These are phyloP conservation scores for Aegilops umbellulata DNA, from an alignment of 176 grass and related monocot species.

Conservation along the genomic window DNA sequence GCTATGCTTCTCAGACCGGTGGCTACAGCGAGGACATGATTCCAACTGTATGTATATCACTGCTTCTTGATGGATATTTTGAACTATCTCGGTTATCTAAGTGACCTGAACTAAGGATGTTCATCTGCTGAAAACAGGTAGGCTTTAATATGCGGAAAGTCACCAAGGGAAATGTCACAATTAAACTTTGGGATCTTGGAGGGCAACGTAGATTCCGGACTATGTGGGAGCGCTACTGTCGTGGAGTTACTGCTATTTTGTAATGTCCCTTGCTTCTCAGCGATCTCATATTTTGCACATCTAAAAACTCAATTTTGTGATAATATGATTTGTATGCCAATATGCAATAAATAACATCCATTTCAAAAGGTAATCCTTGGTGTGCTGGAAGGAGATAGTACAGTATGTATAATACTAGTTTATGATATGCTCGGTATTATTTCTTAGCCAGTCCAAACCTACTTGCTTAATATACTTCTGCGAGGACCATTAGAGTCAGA, in stretches of 20 bases:
- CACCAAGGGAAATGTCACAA: constrained; percentile 98
- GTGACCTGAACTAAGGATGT: constrained; percentile 13
- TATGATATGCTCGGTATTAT: constrained; percentile 6
- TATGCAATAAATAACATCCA: background rate
- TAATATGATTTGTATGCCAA: background rate
- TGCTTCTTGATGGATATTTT: background rate
- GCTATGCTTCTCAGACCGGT: constrained; percentile 70
- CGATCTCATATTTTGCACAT: background rate
- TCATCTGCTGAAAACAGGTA: constrained; percentile 56
- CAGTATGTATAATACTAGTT: background rate
- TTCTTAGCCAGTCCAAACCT: background rate
- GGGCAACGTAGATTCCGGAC: constrained; percentile 93
- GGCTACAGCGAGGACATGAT: constrained; percentile 99
- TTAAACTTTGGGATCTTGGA: constrained; percentile 99
- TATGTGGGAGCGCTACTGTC: constrained; percentile 99
- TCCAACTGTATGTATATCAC: constrained; percentile 75
- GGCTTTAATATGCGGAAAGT: constrained; percentile 99
- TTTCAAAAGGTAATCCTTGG: background rate
- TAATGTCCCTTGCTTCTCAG: constrained; percentile 42
- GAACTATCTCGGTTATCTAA: background rate
- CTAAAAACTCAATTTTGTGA: background rate
- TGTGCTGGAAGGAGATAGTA: background rate
- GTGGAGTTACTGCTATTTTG: constrained; percentile 96
- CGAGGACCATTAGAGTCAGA: background rate
- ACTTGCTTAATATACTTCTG: constrained; percentile 3